Evolutionary conservation across 768 basidiomycete genomes (phyloP), one percentile per base, ranked within the genome.

Genomic region (Serpula lacrymans): DNA sequence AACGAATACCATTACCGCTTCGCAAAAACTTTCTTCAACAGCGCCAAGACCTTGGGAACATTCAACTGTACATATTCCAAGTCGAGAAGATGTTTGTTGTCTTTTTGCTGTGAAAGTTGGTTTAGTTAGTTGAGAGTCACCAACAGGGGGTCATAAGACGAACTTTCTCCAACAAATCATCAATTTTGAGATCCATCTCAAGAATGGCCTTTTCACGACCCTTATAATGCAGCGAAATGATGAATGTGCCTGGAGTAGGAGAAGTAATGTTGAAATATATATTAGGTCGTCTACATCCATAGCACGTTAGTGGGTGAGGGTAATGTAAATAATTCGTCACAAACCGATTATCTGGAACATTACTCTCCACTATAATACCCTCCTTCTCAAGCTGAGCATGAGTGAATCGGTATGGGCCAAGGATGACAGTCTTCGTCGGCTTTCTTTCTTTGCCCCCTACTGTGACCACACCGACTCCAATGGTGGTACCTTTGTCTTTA

Each of bases 251-350:
- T 0, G 96, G 95, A 6, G 91, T 89, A 2, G 96, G 96, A 24
- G 94, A 97, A 20, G 89, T 94, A 61, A 99, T 93, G 57, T 94
- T 97, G 79, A 98, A 98, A 70, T 94, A 98, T 51, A 98, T 97
- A 63, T 96, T 95, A 26, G 93, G 88, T 38, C 95, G 92, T 42
- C 94, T 96, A 51, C 5, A 42, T 50, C 24, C 44, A 35, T 37
- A 14, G 53, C 22, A 33, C 37, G 43, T n/a, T n/a, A n/a, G n/a
- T n/a, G n/a, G n/a, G n/a, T n/a, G n/a, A n/a, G n/a, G n/a, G n/a
- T n/a, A n/a, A n/a, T n/a, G n/a, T n/a, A n/a, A n/a, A n/a, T n/a
- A n/a, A n/a, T n/a, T n/a, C n/a, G n/a, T n/a, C n/a, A 49, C 84
- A 54, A 45, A 89, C 94, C 95, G 75, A 59, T 95, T 97, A 61